A percentile compares a stretch with the other conserved stretches of the same genome.
Evolutionary conservation across 805 yeast species (phyloP).

Genomic region (Starmerella powellii): DNA sequence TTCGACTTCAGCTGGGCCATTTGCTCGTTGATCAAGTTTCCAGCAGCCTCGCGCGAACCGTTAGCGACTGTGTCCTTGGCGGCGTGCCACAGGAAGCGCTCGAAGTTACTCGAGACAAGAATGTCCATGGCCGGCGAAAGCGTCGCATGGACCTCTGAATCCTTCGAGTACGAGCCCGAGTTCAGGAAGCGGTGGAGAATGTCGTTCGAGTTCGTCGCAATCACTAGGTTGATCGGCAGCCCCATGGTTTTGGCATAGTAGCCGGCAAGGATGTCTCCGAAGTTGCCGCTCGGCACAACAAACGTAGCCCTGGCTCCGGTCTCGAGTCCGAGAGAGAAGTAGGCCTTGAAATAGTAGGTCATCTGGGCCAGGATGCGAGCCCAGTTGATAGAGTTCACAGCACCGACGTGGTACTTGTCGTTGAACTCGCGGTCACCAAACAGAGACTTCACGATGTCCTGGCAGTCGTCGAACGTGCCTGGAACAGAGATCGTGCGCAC

Average conservation of each 20-base stretch:
- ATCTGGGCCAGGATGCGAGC: constrained; percentile 96
- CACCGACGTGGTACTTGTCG: constrained; percentile 84
- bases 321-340: constrained; percentile 47
- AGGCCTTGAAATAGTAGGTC: constrained; percentile 89
- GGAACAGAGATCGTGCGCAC: constrained; percentile 91
- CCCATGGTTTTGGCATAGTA: constrained; percentile 94
- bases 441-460: constrained; percentile 84
- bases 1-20: constrained; percentile 63
- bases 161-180: constrained; percentile 74
- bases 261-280: constrained; percentile 96
- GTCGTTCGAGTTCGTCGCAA: constrained; percentile 94
- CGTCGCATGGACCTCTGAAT: constrained; percentile 64
- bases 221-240: constrained; percentile 74
- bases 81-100: constrained; percentile 89
- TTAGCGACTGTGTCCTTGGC: constrained; percentile 56
- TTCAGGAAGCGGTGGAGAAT: constrained; percentile 86
- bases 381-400: constrained; percentile 98
- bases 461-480: constrained; percentile 98
- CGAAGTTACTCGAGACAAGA: constrained; percentile 87
- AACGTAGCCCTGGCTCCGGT: constrained; percentile 43
- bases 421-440: constrained; percentile 86
- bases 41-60: constrained; percentile 52
- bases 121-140: constrained; percentile 98
- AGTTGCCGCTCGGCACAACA: constrained; percentile 96
- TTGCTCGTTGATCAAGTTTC: constrained; percentile 58